Percentiles rank a stretch among this genome's conserved stretches.
phyloP scores from a whole-genome alignment of 2,329 filamentous ascomycete genomes.

The Pestalotiopsis sp. region DNA sequence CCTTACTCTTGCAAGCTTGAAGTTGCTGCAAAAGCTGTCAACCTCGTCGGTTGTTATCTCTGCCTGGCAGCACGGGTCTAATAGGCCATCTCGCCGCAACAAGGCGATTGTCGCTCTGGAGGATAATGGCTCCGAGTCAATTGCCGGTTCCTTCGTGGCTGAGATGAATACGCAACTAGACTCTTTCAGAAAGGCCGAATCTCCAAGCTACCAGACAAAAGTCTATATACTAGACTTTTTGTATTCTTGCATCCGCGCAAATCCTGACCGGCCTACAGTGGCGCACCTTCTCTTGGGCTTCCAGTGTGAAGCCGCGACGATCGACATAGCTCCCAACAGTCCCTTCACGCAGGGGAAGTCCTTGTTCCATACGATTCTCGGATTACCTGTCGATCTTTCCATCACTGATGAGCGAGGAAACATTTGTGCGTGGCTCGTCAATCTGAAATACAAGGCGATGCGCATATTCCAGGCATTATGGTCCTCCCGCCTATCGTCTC shows the following conservation, averaged over 20 bases:
- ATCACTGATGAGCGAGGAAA: slow-evolving; percentile 57
- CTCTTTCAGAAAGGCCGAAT: slow-evolving; percentile 66
- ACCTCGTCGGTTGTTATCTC: slow-evolving; percentile 79
- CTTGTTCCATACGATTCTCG: slow-evolving; percentile 79
- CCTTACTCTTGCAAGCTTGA: slow-evolving; percentile 77
- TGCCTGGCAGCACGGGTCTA: slow-evolving; percentile 62
- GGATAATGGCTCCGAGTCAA: slow-evolving; percentile 75
- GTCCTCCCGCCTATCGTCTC: slow-evolving; percentile 76
- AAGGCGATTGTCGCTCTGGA: slow-evolving; percentile 88
- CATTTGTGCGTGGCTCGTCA: slow-evolving; percentile 68
- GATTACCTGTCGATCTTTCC: slow-evolving; percentile 69
- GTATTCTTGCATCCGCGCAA: slow-evolving; percentile 73
- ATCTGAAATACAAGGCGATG: slow-evolving; percentile 67
- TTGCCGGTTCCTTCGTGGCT: slow-evolving; percentile 70
- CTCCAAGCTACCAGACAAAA: slow-evolving; percentile 78
- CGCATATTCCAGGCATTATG: slow-evolving; percentile 80
- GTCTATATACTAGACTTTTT: slow-evolving; percentile 84
- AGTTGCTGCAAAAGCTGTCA: slow-evolving; percentile 82
- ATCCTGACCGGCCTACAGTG: slow-evolving; percentile 77
- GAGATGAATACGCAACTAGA: slow-evolving; percentile 72
- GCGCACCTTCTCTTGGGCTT: slow-evolving; percentile 92
- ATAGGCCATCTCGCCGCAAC: slow-evolving; percentile 68
- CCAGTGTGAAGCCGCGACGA: slow-evolving; percentile 67
- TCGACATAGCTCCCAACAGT: slow-evolving; percentile 68
- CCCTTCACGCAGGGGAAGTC: slow-evolving; percentile 72